Evolutionary conservation across 176 grass and related monocot species (phyloP).

Genomic region (Oryza glaberrima): DNA sequence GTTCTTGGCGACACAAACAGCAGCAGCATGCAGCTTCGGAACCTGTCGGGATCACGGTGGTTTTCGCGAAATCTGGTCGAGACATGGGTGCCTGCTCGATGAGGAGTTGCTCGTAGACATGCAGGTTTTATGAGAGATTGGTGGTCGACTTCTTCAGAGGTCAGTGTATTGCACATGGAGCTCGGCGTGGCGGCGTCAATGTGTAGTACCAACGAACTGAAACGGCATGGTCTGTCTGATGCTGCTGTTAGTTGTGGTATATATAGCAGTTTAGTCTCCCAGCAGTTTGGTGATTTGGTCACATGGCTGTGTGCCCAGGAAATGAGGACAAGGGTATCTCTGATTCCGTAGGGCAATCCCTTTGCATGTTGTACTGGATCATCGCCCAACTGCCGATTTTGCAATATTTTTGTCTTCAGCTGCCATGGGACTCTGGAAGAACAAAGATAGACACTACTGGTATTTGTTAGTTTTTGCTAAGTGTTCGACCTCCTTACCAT

Average conservation of each 20-base stretch:
- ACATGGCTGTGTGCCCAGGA: background rate
- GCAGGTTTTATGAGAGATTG: background rate
- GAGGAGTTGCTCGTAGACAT: too few relatives aligned
- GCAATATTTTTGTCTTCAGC: too few relatives aligned
- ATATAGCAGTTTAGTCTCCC: background rate
- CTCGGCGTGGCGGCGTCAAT: background rate
- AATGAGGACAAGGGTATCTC: background rate
- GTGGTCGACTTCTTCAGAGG: background rate
- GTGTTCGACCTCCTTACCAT: too few relatives aligned
- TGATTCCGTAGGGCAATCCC: background rate
- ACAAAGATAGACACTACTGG: too few relatives aligned
- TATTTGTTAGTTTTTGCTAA: too few relatives aligned
- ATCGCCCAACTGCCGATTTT: too few relatives aligned
- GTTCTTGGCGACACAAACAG: background rate
- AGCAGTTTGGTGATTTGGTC: background rate
- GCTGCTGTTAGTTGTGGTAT: background rate
- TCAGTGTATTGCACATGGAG: background rate
- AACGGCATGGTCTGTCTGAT: background rate
- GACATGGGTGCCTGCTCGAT: background rate
- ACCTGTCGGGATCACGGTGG: background rate
- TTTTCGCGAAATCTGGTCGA: background rate
- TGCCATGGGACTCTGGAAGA: too few relatives aligned
- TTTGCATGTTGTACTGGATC: background rate
- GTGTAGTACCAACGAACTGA: background rate
- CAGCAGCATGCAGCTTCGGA: background rate